Percentiles rank a stretch among this genome's conserved stretches.
Conservation (phyloP, 1,284 basidiomycete species). For the Calocybe gambosa region DNA sequence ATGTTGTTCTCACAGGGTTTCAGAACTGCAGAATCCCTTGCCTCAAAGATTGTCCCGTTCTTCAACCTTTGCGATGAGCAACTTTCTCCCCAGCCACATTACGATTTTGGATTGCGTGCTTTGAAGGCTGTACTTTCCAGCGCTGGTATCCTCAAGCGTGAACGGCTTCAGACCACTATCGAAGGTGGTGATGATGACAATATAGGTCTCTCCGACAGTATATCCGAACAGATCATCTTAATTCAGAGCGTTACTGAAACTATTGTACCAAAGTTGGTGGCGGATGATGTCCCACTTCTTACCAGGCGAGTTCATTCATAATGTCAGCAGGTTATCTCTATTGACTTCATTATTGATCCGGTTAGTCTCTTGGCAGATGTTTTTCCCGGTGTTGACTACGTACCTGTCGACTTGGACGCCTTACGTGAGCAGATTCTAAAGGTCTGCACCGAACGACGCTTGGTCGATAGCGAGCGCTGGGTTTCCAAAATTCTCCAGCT, state of each 20-base stretch:
- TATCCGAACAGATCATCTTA: slow-evolving; percentile 92
- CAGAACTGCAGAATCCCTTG: slow-evolving; percentile 92
- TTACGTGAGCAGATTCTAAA: slow-evolving; percentile 81
- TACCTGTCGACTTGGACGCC: slow-evolving; percentile 83
- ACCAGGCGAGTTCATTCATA: slow-evolving; percentile 56
- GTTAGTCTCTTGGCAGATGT: slow-evolving; percentile 89
- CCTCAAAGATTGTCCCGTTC: slow-evolving; percentile 97
- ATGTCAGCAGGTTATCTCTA: neutral
- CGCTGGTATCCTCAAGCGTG: slow-evolving; percentile 96
- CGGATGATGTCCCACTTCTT: slow-evolving; percentile 92
- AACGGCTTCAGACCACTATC: slow-evolving; percentile 58
- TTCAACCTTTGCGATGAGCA: slow-evolving; percentile 99
- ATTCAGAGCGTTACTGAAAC: slow-evolving; percentile 99
- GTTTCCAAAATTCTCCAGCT: slow-evolving; percentile 94
- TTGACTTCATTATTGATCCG: slow-evolving; percentile 5
- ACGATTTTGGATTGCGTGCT: slow-evolving; percentile 98
- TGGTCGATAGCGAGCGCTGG: slow-evolving; percentile 88
- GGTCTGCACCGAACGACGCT: slow-evolving; percentile 82
- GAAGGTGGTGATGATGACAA: slow-evolving; percentile 38
- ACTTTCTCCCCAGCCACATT: slow-evolving; percentile 95
- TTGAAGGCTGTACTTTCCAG: slow-evolving; percentile 95
- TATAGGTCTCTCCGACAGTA: slow-evolving; percentile 56
- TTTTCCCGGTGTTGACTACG: slow-evolving; percentile 93
- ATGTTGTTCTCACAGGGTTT: slow-evolving; percentile 99
- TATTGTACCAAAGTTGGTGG: slow-evolving; percentile 96